A percentile compares a stretch with the other conserved stretches of the same genome.
Conservation (phyloP, 2,329 filamentous ascomycete species). For the Ampelomyces quisqualis region DNA sequence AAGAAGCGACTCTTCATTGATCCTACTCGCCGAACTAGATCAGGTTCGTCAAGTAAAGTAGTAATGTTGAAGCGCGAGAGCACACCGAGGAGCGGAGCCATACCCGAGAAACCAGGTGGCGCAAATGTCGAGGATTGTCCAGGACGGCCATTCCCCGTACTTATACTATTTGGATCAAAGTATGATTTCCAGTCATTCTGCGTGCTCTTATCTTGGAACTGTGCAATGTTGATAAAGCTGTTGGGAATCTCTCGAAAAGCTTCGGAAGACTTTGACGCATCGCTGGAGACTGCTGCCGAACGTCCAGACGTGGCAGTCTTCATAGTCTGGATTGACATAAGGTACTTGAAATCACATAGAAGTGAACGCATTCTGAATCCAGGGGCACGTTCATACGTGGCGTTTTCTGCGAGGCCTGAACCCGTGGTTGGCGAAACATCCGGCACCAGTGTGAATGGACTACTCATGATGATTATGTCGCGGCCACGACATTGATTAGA, state of each 20-base stretch:
- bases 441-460: slow-evolving; percentile 16
- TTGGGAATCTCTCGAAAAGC: neutral
- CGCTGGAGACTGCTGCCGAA: neutral
- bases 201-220: slow-evolving; percentile 1
- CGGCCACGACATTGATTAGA: slow-evolving; percentile 13
- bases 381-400: slow-evolving; percentile 13
- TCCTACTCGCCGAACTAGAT: slow-evolving; percentile 5
- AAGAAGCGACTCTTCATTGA: slow-evolving; percentile 23
- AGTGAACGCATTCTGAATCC: slow-evolving; percentile 15
- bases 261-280: neutral
- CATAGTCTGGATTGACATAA: neutral
- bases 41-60: slow-evolving; percentile 9
- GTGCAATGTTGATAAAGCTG: neutral
- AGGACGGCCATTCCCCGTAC: neutral
- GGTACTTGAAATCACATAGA: slow-evolving; percentile 11
- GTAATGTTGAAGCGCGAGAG: slow-evolving; percentile 11
- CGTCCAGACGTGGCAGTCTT: neutral
- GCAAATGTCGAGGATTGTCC: no score
- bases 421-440: neutral
- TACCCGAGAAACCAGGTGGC: slow-evolving; percentile 10
- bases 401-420: slow-evolving; percentile 1
- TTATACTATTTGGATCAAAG: slow-evolving; percentile 4
- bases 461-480: slow-evolving; percentile 20
- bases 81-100: slow-evolving; percentile 13
- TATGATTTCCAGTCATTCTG: slow-evolving; percentile 5